These are phyloP conservation scores for Arthroderma sp. DNA, from an alignment of 2,329 filamentous ascomycete species.

Conservation along the genomic window DNA sequence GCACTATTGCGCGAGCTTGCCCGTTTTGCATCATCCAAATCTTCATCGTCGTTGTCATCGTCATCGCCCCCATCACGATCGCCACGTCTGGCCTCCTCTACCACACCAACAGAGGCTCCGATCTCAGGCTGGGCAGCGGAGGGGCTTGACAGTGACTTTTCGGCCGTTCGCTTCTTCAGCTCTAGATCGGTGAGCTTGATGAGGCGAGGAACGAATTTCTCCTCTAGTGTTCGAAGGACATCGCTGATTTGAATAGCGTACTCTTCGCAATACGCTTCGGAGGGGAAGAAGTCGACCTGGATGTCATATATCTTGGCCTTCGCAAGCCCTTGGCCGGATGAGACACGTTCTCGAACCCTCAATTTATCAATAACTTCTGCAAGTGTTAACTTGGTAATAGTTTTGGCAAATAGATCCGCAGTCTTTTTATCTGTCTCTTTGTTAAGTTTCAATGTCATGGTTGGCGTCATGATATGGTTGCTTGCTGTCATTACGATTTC, in stretches of 20 bases:
- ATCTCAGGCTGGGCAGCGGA: conserved; percentile 67
- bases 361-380: conserved; percentile 74
- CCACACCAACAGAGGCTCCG: conserved; percentile 47
- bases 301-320: conserved; percentile 80
- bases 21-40: conserved; percentile 58
- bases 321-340: conserved; percentile 53
- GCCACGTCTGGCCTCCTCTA: conserved; percentile 40
- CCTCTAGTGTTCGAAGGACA: conserved; percentile 68
- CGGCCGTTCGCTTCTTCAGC: conserved; percentile 61
- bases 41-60: conserved; percentile 61
- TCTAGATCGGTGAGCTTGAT: conserved; percentile 61
- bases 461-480: conserved; percentile 74
- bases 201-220: conserved; percentile 61
- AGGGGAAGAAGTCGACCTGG: conserved; percentile 69
- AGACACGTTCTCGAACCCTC: conserved; percentile 66
- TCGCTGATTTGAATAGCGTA: conserved; percentile 74
- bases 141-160: conserved; percentile 43
- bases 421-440: conserved; percentile 57
- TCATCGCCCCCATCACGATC: conserved; percentile 42
- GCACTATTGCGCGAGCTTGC: conserved; percentile 59
- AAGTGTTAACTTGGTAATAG: conserved; percentile 73
- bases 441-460: conserved; percentile 59
- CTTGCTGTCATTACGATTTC: conserved; percentile 99
- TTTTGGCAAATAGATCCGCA: conserved; percentile 74
- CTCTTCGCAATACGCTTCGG: conserved; percentile 67